phyloP scores from a whole-genome alignment of 805 yeast species.

The Nakazawaea holstii region DNA sequence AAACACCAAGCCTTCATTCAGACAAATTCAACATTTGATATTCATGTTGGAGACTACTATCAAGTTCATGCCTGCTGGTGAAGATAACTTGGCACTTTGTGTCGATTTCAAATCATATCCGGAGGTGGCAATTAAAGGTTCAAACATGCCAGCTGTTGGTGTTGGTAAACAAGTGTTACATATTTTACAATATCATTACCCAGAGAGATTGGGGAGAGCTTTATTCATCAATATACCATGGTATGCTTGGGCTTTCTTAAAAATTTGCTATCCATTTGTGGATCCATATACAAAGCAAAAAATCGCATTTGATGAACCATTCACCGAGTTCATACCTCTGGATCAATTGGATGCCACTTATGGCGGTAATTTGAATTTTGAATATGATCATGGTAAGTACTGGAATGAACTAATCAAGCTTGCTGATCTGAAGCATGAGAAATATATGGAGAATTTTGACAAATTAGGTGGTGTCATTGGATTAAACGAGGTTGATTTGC shows the following conservation, averaged over 20 bases:
- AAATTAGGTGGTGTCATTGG: conserved; percentile 73
- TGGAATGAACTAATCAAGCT: conserved; percentile 69
- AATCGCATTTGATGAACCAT: conserved; percentile 86
- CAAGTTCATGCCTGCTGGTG: conserved; percentile 94
- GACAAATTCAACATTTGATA: conserved; percentile 95
- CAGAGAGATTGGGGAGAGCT: conserved; percentile 94
- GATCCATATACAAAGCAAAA: conserved; percentile 95
- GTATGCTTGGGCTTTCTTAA: conserved; percentile 88
- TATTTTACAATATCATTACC: conserved; percentile 94
- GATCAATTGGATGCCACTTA: conserved; percentile 79
- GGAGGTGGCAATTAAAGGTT: conserved; percentile 42
- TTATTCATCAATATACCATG: conserved; percentile 89
- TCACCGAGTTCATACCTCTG: conserved; percentile 72
- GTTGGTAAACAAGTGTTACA: conserved; percentile 89
- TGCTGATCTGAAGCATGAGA: conserved; percentile 51
- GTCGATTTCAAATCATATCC: conserved; percentile 89
- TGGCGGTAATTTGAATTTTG: conserved; percentile 83
- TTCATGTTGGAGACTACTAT: conserved; percentile 89
- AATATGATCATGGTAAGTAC: conserved; percentile 71
- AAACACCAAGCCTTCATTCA: conserved; percentile 82
- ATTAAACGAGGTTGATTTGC: conserved; percentile 73
- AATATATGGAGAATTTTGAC: conserved; percentile 63
- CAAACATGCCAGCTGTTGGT: conserved; percentile 82
- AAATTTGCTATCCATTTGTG: conserved; percentile 89
- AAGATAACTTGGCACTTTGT: conserved; percentile 84